Evolutionary conservation across 2,329 filamentous ascomycete genomes (phyloP).

Genomic region (Sclerotinia sclerotiorum): DNA sequence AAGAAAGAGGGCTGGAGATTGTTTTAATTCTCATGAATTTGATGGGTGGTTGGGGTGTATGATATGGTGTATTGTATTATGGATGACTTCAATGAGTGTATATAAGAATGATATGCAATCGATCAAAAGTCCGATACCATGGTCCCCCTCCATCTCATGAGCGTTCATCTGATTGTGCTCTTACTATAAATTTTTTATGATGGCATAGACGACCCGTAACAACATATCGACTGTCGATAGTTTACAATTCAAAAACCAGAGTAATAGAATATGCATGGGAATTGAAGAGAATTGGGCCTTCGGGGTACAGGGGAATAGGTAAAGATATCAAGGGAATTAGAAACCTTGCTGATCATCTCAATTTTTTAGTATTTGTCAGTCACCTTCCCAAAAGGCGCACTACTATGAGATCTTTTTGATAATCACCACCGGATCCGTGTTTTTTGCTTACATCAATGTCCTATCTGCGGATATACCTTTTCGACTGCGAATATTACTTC

Average conservation of each 20-base stretch:
- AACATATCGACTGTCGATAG: no score
- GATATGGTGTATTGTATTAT: background rate
- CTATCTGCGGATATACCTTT: background rate
- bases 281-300: no score
- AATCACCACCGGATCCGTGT: background rate
- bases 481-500: background rate
- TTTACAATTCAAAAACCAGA: no score
- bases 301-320: background rate
- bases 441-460: background rate
- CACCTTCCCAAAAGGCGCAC: background rate
- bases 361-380: background rate
- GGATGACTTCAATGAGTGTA: background rate
- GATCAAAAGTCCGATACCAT: no score
- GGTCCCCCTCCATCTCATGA: no score
- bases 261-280: no score
- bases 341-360: background rate
- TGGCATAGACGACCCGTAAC: no score
- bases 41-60: background rate
- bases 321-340: background rate
- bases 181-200: no score
- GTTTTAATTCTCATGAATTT: background rate
- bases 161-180: no score
- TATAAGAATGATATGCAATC: no score
- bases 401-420: background rate
- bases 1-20: accelerated